Percentiles rank a stretch among this genome's conserved stretches.
Evolutionary conservation across 305 asterid species (phyloP).

Genomic region (Fraxinus greggii): DNA sequence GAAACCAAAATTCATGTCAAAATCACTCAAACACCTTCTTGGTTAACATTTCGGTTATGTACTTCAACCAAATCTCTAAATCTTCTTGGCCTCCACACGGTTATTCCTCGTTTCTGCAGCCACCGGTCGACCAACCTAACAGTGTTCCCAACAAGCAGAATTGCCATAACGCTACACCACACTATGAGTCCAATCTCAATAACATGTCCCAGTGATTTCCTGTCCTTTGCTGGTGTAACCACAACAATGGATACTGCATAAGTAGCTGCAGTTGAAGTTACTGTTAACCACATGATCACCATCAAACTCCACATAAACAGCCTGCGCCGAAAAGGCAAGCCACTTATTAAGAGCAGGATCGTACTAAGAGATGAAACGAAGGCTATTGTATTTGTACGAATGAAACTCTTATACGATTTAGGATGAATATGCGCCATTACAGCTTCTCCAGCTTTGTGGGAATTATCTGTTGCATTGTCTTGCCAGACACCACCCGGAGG

Average conservation of each 20-base stretch:
- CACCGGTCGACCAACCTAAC: constrained; percentile 35
- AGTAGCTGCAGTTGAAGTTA: constrained; percentile 45
- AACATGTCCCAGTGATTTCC: constrained; percentile 24
- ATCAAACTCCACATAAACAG: constrained; percentile 52
- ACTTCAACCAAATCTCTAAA: neutral
- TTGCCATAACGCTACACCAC: constrained; percentile 43
- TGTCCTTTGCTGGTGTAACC: constrained; percentile 33
- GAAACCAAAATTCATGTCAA: neutral
- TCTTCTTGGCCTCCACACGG: constrained; percentile 20
- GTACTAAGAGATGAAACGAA: constrained; percentile 59
- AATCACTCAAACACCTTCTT: constrained; percentile 18
- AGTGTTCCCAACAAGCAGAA: constrained; percentile 47
- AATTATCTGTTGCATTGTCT: neutral
- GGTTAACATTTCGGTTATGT: neutral
- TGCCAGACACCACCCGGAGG: constrained; percentile 62
- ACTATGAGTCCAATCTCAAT: constrained; percentile 26
- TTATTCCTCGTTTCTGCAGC: constrained; percentile 32
- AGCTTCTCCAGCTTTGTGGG: constrained; percentile 47
- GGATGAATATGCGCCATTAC: constrained; percentile 44
- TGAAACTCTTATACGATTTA: constrained; percentile 24
- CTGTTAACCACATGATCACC: constrained; percentile 58
- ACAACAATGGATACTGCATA: constrained; percentile 40
- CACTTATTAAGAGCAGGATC: constrained; percentile 56
- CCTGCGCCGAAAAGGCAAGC: constrained; percentile 47
- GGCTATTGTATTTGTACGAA: constrained; percentile 41